Evolutionary conservation across 2,329 filamentous ascomycete genomes (phyloP).

Genomic region (Claviceps sp.): DNA sequence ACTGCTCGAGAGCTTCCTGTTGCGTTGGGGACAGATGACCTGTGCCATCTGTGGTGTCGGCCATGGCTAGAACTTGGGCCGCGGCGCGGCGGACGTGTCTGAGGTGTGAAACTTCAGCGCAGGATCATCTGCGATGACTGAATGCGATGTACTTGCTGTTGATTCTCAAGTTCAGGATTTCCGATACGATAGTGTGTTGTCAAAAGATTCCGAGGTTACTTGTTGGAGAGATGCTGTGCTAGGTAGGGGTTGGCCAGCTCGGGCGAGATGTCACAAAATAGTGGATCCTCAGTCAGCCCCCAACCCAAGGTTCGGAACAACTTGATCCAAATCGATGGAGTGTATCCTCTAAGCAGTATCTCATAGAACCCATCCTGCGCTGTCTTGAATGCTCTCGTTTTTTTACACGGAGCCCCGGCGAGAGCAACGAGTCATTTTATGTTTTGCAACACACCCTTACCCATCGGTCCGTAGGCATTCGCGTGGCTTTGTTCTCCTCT

Average conservation of each 20-base stretch:
- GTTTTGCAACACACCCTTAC: not conserved
- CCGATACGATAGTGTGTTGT: not conserved
- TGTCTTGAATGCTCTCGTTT: not conserved
- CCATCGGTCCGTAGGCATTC: not conserved
- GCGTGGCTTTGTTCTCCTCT: not conserved
- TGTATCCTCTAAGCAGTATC: not conserved
- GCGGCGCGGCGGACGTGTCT: not conserved
- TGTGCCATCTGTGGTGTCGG: constrained; percentile 34
- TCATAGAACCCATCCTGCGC: too few species aligned
- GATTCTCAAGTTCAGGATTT: not conserved
- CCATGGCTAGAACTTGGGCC: constrained; percentile 13
- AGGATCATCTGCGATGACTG: not conserved
- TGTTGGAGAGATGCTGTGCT: not conserved
- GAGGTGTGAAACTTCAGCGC: not conserved
- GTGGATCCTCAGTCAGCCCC: not conserved
- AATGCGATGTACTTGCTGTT: not conserved
- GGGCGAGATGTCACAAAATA: not conserved
- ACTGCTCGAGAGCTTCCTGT: constrained; percentile 76
- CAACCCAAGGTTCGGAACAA: not conserved
- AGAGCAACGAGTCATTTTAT: not conserved
- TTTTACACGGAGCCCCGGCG: not conserved
- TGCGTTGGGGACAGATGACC: constrained; percentile 62
- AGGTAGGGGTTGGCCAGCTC: not conserved
- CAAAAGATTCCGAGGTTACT: not conserved
- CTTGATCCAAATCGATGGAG: not conserved